Evolutionary conservation across 2,329 filamentous ascomycete species (phyloP), one percentile per base, ranked within the genome.

Genomic region (Pseudonectria buxi): DNA sequence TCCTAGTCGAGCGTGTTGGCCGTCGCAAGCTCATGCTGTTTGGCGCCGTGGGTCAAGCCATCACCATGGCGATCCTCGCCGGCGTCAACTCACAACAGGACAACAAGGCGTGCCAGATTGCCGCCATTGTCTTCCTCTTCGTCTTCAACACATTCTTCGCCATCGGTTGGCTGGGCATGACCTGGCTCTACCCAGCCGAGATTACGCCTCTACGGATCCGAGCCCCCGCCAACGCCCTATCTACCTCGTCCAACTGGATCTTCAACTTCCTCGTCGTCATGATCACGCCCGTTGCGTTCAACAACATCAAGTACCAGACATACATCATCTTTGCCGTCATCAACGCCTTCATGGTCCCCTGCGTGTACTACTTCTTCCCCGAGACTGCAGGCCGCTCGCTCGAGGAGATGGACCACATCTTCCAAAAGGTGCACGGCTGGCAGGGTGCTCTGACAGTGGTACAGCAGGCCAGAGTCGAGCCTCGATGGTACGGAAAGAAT

Each of bases 11-110:
- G 56, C 71, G 74, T 2, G 74, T 81, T 4, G 81, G 81, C 10
- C 77, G 83, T 18, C 72, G 83, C 13, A 74, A 75, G 51, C 71
- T 87, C 41, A 86, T 88, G 80, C 61, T 87, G 13, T 75, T 85
- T 43, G 82, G 82, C 35, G 76, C 76, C 26, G 53, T 70, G 2
- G 77, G 77, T 40, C 77, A 83, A 55, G 76, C 73, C 2, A 64
- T 60, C 1, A 68, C 74, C 33, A 86, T 86, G 82, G 72, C 78
- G 3, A 68, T 86, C 26, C 64, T 78, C 26, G 65, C 70, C 0
- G 66, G 68, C 24, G 63, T 82, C 37, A 78, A 76, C 43, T 71
- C 68, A 1, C 63, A 68, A 39, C 67, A 72, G 32, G 49, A 59
- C 4, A 58, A 66, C 46, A 67, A 44, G 59, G 64, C 33, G 55